A percentile compares a stretch with the other conserved stretches of the same genome.
These are phyloP conservation scores for Rhododendron simsii DNA, from an alignment of 148 eudicot species.

Conservation along the genomic window DNA sequence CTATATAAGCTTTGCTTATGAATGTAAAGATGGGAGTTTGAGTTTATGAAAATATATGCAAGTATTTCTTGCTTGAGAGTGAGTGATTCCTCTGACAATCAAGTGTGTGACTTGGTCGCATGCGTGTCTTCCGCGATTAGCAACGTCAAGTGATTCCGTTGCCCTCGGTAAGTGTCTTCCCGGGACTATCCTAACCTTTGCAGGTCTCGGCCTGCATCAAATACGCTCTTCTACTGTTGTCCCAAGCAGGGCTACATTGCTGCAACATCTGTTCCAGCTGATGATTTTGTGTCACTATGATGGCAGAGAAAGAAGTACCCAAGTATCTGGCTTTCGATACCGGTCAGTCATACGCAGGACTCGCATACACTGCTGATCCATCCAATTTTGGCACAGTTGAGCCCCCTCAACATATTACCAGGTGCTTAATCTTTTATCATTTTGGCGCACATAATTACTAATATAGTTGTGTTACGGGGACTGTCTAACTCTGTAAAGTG, in stretches of 20 bases:
- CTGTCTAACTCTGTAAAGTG: neutral
- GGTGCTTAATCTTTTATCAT: neutral
- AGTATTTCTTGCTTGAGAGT: too few relatives aligned
- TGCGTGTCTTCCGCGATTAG: too few relatives aligned
- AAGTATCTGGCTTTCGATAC: constrained; percentile 30
- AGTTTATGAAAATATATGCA: too few relatives aligned
- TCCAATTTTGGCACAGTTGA: constrained; percentile 29
- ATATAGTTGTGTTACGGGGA: neutral
- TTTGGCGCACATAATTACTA: neutral
- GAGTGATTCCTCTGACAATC: too few relatives aligned
- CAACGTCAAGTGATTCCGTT: too few relatives aligned
- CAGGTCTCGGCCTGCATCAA: too few relatives aligned
- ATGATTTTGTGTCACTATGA: neutral
- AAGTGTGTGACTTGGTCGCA: too few relatives aligned
- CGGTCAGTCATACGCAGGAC: constrained; percentile 30
- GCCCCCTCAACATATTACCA: constrained; percentile 1
- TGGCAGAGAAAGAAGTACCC: constrained; percentile 24
- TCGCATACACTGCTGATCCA: constrained; percentile 41
- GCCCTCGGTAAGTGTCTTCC: too few relatives aligned
- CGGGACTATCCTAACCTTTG: too few relatives aligned
- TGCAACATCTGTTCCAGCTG: neutral
- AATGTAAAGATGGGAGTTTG: too few relatives aligned
- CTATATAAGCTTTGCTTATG: too few relatives aligned
- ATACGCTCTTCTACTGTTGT: neutral
- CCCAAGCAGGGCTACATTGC: neutral